These are phyloP conservation scores for Primulina huaijiensis DNA, from an alignment of 257 asterid genomes.

Conservation along the genomic window DNA sequence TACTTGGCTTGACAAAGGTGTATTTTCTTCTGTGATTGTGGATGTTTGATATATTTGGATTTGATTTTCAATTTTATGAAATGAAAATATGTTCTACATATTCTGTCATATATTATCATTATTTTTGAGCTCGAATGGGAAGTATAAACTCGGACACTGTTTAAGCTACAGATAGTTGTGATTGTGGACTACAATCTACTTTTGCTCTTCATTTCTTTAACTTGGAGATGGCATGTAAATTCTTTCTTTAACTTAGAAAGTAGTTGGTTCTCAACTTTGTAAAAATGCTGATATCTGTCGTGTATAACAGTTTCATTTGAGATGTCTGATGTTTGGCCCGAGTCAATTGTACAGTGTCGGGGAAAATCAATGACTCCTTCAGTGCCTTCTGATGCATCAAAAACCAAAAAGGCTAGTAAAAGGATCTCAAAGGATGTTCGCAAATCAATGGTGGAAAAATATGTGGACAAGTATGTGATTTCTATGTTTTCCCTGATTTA, in stretches of 20 bases:
- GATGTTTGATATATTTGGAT: background rate
- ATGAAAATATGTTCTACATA: slow-evolving; percentile 2
- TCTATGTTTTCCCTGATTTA: slow-evolving; percentile 17
- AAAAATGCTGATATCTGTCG: slow-evolving; percentile 18
- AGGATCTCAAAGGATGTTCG: slow-evolving; percentile 55
- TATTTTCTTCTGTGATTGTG: background rate
- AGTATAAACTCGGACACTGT: slow-evolving; percentile 1
- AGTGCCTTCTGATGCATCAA: slow-evolving; percentile 35
- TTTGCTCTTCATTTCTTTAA: slow-evolving; percentile 8
- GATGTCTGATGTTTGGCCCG: slow-evolving; percentile 28
- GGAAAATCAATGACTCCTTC: slow-evolving; percentile 43
- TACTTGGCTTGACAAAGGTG: slow-evolving; percentile 29
- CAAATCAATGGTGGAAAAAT: slow-evolving; percentile 47
- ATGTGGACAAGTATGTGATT: slow-evolving; percentile 51
- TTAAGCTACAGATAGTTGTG: slow-evolving; percentile 3
- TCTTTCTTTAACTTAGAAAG: background rate
- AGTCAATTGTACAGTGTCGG: slow-evolving; percentile 28
- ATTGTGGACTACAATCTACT: background rate
- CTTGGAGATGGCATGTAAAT: slow-evolving; percentile 6
- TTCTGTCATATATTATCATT: background rate
- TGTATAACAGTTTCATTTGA: slow-evolving; percentile 31
- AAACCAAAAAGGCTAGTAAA: slow-evolving; percentile 31
- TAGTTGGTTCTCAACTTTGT: slow-evolving; percentile 5
- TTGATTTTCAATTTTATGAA: background rate
- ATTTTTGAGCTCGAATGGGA: background rate